Percentiles rank a stretch among this genome's conserved stretches.
Conservation (phyloP, 2,329 filamentous ascomycete genomes). For the Trichophyton verrucosum region DNA sequence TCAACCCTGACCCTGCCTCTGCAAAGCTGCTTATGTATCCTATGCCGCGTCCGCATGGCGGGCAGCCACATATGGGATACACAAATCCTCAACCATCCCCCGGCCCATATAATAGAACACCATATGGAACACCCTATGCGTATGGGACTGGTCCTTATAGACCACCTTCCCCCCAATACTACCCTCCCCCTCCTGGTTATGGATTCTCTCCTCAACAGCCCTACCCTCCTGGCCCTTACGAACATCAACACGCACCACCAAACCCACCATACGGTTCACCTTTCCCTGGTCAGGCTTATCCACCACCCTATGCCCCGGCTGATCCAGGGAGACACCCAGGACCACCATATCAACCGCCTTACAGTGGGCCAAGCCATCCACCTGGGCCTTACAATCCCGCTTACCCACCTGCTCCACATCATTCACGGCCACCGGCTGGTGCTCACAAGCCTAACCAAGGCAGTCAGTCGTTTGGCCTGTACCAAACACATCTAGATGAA, state of each 20-base stretch:
- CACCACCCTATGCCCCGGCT: conserved; percentile 14
- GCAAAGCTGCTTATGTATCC: conserved; percentile 30
- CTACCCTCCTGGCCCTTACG: conserved; percentile 14
- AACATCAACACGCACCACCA: conserved; percentile 13
- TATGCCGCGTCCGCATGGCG: conserved; percentile 18
- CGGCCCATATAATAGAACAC: conserved; percentile 21
- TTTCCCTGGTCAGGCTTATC: conserved; percentile 16
- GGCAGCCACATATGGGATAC: conserved; percentile 13
- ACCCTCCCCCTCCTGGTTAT: conserved; percentile 15
- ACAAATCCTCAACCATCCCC: conserved; percentile 15
- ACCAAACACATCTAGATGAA: conserved; percentile 39
- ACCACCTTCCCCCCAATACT: conserved; percentile 22
- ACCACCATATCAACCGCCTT: conserved; percentile 13
- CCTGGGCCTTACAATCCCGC: conserved; percentile 9
- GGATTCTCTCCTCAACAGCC: conserved; percentile 16
- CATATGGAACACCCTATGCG: conserved; percentile 23
- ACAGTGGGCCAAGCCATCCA: conserved; percentile 13
- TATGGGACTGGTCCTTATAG: conserved; percentile 20
- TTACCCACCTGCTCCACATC: conserved; percentile 7
- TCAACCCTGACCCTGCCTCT: conserved; percentile 48
- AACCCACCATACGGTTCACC: conserved; percentile 16
- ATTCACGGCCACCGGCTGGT: conserved; percentile 6
- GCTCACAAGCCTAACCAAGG: conserved; percentile 13
- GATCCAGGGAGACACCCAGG: conserved; percentile 14
- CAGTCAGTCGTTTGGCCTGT: conserved; percentile 31